A percentile compares a stretch with the other conserved stretches of the same genome.
Evolutionary conservation across 2,329 filamentous ascomycete species (phyloP).

Genomic region (Knufia petricola): DNA sequence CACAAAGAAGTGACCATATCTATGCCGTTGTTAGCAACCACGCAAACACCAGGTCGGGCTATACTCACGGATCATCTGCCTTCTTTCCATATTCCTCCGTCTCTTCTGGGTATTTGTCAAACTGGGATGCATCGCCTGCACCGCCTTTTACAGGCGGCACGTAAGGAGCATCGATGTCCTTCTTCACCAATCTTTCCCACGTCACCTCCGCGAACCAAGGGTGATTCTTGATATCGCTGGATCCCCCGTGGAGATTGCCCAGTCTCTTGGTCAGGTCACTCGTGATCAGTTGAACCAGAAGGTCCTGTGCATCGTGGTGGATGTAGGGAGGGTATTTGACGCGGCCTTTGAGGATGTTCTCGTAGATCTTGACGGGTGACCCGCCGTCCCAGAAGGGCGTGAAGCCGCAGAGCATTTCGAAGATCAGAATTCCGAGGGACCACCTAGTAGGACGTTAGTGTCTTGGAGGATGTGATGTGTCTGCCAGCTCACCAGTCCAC

Average conservation of each 20-base stretch:
- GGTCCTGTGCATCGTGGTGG: constrained; percentile 84
- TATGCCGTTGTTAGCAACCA: constrained; percentile 27
- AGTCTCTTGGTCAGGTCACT: constrained; percentile 88
- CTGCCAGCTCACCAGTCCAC: constrained; percentile 76
- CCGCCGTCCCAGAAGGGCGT: constrained; percentile 98
- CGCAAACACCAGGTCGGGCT: not conserved
- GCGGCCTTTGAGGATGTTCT: constrained; percentile 92
- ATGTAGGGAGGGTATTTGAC: constrained; percentile 97
- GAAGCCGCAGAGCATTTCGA: constrained; percentile 98
- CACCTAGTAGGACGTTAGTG: constrained; percentile 53
- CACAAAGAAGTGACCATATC: constrained; percentile 63
- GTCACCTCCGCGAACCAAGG: constrained; percentile 96
- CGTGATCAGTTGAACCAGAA: constrained; percentile 88
- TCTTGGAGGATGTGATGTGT: constrained; percentile 10
- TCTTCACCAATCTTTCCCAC: constrained; percentile 86
- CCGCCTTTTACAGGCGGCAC: constrained; percentile 91
- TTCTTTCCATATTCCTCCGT: constrained; percentile 77
- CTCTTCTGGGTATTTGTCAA: constrained; percentile 96
- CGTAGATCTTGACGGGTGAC: constrained; percentile 98
- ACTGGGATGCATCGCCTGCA: constrained; percentile 89
- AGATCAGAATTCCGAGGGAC: constrained; percentile 96
- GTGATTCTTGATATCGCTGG: constrained; percentile 88
- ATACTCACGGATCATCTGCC: constrained; percentile 76
- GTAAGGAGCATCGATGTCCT: constrained; percentile 97
- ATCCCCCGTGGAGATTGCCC: constrained; percentile 84